Conservation (phyloP, 768 basidiomycete species). For the Sporobolomyces phaffii region DNA sequence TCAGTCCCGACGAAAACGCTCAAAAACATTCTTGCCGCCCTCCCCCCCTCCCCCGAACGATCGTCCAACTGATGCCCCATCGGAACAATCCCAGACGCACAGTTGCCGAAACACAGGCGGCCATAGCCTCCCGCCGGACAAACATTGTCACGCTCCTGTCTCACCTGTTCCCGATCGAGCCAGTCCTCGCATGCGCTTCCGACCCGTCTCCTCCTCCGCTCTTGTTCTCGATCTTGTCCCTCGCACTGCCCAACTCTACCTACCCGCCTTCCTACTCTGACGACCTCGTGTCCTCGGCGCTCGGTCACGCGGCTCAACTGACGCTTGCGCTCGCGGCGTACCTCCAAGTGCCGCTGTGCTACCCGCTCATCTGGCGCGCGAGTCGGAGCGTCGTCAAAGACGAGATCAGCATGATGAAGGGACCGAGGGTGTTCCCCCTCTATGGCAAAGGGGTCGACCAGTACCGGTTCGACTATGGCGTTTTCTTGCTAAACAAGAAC, state of each 20-base stretch:
- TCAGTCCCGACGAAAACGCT: background rate
- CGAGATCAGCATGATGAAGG: constrained; percentile 88
- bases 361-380: constrained; percentile 83
- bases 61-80: no score
- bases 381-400: constrained; percentile 87
- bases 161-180: constrained; percentile 78
- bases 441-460: constrained; percentile 92
- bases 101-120: constrained; percentile 3
- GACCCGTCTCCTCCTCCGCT: constrained; percentile 52
- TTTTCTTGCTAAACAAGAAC: constrained; percentile 92
- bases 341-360: constrained; percentile 66
- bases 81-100: constrained; percentile 4
- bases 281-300: constrained; percentile 75
- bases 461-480: constrained; percentile 95
- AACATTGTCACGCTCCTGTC: constrained; percentile 63
- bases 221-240: constrained; percentile 77
- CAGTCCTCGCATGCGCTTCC: constrained; percentile 59
- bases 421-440: constrained; percentile 92
- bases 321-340: constrained; percentile 76
- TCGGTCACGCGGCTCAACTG: constrained; percentile 84
- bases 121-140: constrained; percentile 12
- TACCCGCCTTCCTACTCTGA: constrained; percentile 72
- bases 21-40: no score
- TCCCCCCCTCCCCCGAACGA: no score
- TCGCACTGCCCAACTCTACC: constrained; percentile 82